Conservation (phyloP, 345 rosid species). For the Barbarea vulgaris region DNA sequence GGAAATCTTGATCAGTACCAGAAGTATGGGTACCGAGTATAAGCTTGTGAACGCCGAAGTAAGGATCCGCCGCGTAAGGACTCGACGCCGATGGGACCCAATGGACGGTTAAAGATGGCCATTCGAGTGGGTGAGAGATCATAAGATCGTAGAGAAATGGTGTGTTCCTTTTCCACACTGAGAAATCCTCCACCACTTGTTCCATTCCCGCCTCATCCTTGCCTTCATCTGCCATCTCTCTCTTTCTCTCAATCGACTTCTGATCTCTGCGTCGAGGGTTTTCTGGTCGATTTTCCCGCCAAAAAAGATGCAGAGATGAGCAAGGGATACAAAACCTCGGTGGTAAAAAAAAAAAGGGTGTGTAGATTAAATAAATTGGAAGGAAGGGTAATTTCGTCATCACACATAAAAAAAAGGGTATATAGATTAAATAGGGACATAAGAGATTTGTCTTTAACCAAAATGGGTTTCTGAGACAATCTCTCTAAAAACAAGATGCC, state of each 20-base stretch:
- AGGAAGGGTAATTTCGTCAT: too few species aligned
- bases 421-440: too few species aligned
- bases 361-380: too few species aligned
- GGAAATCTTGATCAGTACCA: constrained; percentile 66
- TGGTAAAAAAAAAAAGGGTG: constrained; percentile 14
- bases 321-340: not conserved
- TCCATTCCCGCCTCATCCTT: constrained; percentile 46
- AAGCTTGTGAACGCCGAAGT: constrained; percentile 64
- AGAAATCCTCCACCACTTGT: constrained; percentile 80
- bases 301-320: not conserved
- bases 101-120: constrained; percentile 94
- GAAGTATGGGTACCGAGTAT: constrained; percentile 89
- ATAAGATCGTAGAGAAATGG: constrained; percentile 87
- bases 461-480: too few species aligned
- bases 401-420: too few species aligned
- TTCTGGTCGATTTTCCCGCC: constrained; percentile 38
- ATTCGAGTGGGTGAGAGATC: constrained; percentile 85
- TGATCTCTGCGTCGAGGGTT: not conserved
- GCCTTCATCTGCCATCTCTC: constrained; percentile 45
- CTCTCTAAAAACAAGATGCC: too few species aligned
- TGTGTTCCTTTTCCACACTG: constrained; percentile 89
- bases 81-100: constrained; percentile 69
- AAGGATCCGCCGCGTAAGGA: constrained; percentile 52
- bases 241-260: not conserved
- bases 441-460: too few species aligned